phyloP scores from a whole-genome alignment of 441 rosid species.

The Kokia cookei region DNA sequence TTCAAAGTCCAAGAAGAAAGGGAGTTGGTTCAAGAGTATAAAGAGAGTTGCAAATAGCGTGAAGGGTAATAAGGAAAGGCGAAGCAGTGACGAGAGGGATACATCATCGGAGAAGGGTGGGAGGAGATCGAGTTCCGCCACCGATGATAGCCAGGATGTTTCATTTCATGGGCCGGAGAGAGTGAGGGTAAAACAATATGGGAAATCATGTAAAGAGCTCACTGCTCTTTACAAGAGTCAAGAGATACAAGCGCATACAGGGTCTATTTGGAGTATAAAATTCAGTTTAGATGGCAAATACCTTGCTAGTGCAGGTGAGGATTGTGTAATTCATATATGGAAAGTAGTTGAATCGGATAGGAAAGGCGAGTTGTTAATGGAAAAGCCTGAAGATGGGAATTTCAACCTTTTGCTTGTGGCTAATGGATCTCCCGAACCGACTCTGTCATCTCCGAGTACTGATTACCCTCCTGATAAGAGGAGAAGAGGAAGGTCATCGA shows the following conservation, averaged over 20 bases:
- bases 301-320: slow-evolving; percentile 82
- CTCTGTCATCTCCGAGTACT: slow-evolving; percentile 32
- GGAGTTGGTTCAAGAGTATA: slow-evolving; percentile 76
- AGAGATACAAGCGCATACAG: slow-evolving; percentile 70
- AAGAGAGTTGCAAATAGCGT: slow-evolving; percentile 68
- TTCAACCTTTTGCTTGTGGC: slow-evolving; percentile 35
- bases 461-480: slow-evolving; percentile 33
- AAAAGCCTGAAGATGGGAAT: slow-evolving; percentile 67
- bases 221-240: slow-evolving; percentile 58
- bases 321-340: slow-evolving; percentile 63
- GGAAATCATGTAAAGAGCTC: slow-evolving; percentile 57
- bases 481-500: slow-evolving; percentile 58
- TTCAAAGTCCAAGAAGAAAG: slow-evolving; percentile 59
- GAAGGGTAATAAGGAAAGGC: slow-evolving; percentile 71
- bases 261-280: slow-evolving; percentile 71
- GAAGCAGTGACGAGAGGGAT: slow-evolving; percentile 88
- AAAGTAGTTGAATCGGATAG: slow-evolving; percentile 54
- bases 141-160: slow-evolving; percentile 91
- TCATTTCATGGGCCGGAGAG: slow-evolving; percentile 78
- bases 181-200: slow-evolving; percentile 69
- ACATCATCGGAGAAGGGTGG: slow-evolving; percentile 93
- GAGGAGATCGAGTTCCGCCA: slow-evolving; percentile 92
- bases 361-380: slow-evolving; percentile 71
- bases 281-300: slow-evolving; percentile 73
- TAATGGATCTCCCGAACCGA: slow-evolving; percentile 57